Evolutionary conservation across 2,329 filamentous ascomycete species (phyloP).

Genomic region (Talaromyces sp.): DNA sequence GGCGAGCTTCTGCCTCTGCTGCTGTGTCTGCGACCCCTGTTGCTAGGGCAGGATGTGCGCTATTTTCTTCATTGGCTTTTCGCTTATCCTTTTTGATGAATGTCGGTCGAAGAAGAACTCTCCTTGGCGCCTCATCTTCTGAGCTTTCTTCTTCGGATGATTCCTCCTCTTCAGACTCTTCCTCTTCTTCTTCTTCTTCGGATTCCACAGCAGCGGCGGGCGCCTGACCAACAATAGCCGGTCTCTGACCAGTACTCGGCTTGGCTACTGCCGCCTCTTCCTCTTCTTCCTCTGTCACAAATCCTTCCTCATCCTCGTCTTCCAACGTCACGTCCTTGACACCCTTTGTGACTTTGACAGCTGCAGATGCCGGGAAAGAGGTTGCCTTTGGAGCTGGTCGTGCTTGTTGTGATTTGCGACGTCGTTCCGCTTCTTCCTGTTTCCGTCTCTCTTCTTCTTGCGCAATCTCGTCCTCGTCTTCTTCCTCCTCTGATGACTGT

Average conservation of each 20-base stretch:
- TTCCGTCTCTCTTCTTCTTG: slow-evolving; percentile 44
- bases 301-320: slow-evolving; percentile 55
- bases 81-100: slow-evolving; percentile 64
- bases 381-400: slow-evolving; percentile 46
- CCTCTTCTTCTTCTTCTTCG: slow-evolving; percentile 51
- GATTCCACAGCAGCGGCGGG: slow-evolving; percentile 41
- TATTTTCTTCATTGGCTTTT: slow-evolving; percentile 35
- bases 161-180: slow-evolving; percentile 36
- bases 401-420: slow-evolving; percentile 45
- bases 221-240: slow-evolving; percentile 26
- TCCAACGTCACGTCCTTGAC: slow-evolving; percentile 36
- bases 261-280: slow-evolving; percentile 28
- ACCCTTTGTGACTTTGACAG: slow-evolving; percentile 32
- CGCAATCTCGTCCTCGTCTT: slow-evolving; percentile 57
- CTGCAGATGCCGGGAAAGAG: slow-evolving; percentile 34
- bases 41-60: slow-evolving; percentile 21
- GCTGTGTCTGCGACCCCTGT: slow-evolving; percentile 30
- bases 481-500: slow-evolving; percentile 44
- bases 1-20: slow-evolving; percentile 41
- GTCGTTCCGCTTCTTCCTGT: slow-evolving; percentile 37
- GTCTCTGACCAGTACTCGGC: slow-evolving; percentile 20
- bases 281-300: slow-evolving; percentile 56
- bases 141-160: slow-evolving; percentile 56
- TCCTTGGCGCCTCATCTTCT: slow-evolving; percentile 56
- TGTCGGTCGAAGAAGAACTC: slow-evolving; percentile 60